phyloP scores from a whole-genome alignment of 192 early-diverging fungal genomes.

The Pilobolus umbonatus region DNA sequence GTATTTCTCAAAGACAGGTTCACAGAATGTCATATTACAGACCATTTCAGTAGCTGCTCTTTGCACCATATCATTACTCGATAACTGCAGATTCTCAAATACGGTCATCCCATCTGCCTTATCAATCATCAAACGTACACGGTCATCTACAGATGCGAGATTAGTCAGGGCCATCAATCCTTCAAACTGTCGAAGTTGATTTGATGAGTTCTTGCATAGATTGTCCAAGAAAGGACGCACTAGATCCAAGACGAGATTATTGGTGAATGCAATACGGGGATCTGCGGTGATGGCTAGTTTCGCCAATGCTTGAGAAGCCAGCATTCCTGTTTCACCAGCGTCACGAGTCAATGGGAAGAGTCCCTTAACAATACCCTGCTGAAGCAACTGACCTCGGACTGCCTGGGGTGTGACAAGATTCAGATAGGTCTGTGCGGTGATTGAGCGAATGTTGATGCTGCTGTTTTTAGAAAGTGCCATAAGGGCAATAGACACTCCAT shows the following conservation, averaged over 20 bases:
- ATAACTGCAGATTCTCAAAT: constrained; percentile 77
- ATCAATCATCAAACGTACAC: constrained; percentile 57
- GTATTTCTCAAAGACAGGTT: constrained; percentile 75
- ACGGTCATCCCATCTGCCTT: constrained; percentile 57
- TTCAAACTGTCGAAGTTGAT: constrained; percentile 80
- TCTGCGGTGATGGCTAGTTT: constrained; percentile 91
- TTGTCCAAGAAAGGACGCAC: constrained; percentile 64
- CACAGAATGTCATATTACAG: constrained; percentile 90
- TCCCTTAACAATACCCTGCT: constrained; percentile 71
- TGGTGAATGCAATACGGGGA: constrained; percentile 81
- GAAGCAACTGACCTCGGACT: constrained; percentile 71
- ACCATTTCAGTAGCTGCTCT: constrained; percentile 87
- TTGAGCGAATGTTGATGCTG: constrained; percentile 58
- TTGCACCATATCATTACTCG: constrained; percentile 72
- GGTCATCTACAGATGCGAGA: constrained; percentile 69
- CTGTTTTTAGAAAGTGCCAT: constrained; percentile 45
- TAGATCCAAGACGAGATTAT: constrained; percentile 59
- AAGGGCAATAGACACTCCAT: constrained; percentile 53
- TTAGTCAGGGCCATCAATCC: constrained; percentile 92
- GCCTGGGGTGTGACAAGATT: constrained; percentile 66
- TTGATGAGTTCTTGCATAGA: constrained; percentile 52
- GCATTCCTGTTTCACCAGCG: constrained; percentile 79
- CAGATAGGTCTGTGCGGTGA: constrained; percentile 61
- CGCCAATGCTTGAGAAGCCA: constrained; percentile 80
- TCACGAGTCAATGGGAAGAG: constrained; percentile 49